phyloP scores from a whole-genome alignment of 2,329 filamentous ascomycete genomes.

The Fonsecaea erecta region DNA sequence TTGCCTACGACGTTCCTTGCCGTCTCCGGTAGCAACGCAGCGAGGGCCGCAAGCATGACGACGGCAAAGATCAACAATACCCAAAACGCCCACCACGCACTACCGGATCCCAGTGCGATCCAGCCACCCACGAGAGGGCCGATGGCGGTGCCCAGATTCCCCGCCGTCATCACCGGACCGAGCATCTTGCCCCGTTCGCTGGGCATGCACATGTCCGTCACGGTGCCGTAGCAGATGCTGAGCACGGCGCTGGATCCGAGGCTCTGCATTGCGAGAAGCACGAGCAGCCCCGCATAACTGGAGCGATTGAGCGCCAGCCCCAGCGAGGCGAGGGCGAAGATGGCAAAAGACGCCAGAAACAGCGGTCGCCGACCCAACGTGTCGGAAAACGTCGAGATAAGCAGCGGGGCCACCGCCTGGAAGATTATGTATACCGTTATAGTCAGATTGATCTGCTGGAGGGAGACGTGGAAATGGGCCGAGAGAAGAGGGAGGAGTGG shows the following conservation, averaged over 20 bases:
- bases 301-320: conserved; percentile 46
- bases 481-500: neutral
- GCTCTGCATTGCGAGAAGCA: conserved; percentile 51
- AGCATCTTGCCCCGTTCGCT: conserved; percentile 50
- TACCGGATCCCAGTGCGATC: conserved; percentile 42
- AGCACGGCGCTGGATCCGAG: conserved; percentile 48
- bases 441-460: conserved; percentile 34
- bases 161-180: conserved; percentile 41
- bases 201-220: conserved; percentile 48
- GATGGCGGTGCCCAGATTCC: conserved; percentile 51
- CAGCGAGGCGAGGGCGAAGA: conserved; percentile 51
- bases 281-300: conserved; percentile 44
- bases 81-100: too few relatives aligned
- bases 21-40: too few relatives aligned
- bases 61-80: too few relatives aligned
- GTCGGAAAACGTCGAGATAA: conserved; percentile 57
- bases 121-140: conserved; percentile 59
- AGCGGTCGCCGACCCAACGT: conserved; percentile 55
- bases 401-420: conserved; percentile 59
- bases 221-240: conserved; percentile 46
- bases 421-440: conserved; percentile 50
- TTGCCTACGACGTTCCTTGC: too few relatives aligned
- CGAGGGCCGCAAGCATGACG: too few relatives aligned
- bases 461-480: conserved; percentile 38
- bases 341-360: conserved; percentile 51